Percentiles rank a stretch among this genome's conserved stretches.
Conservation (phyloP, 139 green algal species). For the Mychonastes homosphaera region DNA sequence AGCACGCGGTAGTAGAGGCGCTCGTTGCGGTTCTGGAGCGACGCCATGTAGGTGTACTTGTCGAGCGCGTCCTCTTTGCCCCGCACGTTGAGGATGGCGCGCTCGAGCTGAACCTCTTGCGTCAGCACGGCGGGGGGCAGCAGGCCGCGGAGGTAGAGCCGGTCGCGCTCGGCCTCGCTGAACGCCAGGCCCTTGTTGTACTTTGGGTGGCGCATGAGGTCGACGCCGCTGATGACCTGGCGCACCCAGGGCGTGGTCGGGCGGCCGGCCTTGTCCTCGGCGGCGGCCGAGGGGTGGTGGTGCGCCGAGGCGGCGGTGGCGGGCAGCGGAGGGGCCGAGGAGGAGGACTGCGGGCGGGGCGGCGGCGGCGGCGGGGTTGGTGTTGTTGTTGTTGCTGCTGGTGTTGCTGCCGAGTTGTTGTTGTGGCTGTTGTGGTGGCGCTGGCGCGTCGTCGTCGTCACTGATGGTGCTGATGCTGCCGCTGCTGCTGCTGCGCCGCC, state of each 20-base stretch:
- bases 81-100: constrained; percentile 67
- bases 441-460: too few relatives aligned
- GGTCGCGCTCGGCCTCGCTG: constrained; percentile 62
- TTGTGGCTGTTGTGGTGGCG: too few relatives aligned
- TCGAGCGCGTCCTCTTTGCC: constrained; percentile 54
- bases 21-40: constrained; percentile 76
- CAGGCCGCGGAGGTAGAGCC: constrained; percentile 74
- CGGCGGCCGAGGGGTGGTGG: too few relatives aligned
- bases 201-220: constrained; percentile 57
- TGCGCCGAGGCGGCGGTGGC: too few relatives aligned
- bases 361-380: too few relatives aligned
- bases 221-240: constrained; percentile 66
- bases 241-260: constrained; percentile 44
- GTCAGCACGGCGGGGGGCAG: constrained; percentile 68
- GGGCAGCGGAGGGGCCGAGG: too few relatives aligned
- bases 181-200: constrained; percentile 89
- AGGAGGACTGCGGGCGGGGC: too few relatives aligned
- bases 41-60: constrained; percentile 66
- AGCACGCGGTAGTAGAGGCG: constrained; percentile 80
- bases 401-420: too few relatives aligned
- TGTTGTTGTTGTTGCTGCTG: too few relatives aligned
- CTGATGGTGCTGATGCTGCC: too few relatives aligned
- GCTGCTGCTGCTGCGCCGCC: too few relatives aligned
- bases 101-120: constrained; percentile 70
- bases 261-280: constrained; percentile 14